Conservation (phyloP, 2,329 filamentous ascomycete species). For the Colletotrichum spinosum region DNA sequence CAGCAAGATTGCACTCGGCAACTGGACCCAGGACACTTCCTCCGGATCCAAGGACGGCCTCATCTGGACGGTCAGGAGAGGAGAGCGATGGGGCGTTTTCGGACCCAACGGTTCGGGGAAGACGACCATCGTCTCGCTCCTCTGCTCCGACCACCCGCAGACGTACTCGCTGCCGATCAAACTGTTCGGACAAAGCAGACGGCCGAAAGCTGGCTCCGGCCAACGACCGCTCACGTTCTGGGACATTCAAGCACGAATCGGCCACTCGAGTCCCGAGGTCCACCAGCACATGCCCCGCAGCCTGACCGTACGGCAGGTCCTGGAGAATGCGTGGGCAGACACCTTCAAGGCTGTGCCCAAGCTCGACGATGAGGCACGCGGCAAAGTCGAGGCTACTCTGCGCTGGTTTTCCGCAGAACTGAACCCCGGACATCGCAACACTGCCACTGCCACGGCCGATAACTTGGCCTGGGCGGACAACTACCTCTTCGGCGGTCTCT, state of each 20-base stretch:
- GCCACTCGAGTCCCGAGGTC: constrained; percentile 93
- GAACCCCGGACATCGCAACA: constrained; percentile 61
- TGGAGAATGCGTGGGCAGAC: constrained; percentile 92
- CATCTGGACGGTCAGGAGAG: constrained; percentile 84
- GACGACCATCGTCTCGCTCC: constrained; percentile 90
- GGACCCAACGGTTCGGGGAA: constrained; percentile 96
- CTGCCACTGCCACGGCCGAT: constrained; percentile 39
- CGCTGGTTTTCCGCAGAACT: constrained; percentile 84
- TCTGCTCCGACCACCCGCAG: constrained; percentile 96
- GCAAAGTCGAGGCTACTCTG: constrained; percentile 76
- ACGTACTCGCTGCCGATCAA: constrained; percentile 89
- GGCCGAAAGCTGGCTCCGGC: constrained; percentile 77
- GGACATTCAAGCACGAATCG: constrained; percentile 89
- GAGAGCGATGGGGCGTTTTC: constrained; percentile 92
- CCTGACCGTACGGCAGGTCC: constrained; percentile 76
- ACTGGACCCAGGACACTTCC: constrained; percentile 75
- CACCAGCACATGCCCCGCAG: constrained; percentile 90
- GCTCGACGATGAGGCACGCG: constrained; percentile 67
- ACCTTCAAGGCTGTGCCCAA: constrained; percentile 81
- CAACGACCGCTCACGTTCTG: constrained; percentile 86
- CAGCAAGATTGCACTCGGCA: constrained; percentile 80
- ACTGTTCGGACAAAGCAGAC: constrained; percentile 84
- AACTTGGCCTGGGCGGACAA: constrained; percentile 73
- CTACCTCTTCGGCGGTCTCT: constrained; percentile 77
- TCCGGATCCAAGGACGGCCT: constrained; percentile 71